A percentile compares a stretch with the other conserved stretches of the same genome.
Evolutionary conservation across 1,284 basidiomycete genomes (phyloP).

Genomic region (Boletus hoseneyae): DNA sequence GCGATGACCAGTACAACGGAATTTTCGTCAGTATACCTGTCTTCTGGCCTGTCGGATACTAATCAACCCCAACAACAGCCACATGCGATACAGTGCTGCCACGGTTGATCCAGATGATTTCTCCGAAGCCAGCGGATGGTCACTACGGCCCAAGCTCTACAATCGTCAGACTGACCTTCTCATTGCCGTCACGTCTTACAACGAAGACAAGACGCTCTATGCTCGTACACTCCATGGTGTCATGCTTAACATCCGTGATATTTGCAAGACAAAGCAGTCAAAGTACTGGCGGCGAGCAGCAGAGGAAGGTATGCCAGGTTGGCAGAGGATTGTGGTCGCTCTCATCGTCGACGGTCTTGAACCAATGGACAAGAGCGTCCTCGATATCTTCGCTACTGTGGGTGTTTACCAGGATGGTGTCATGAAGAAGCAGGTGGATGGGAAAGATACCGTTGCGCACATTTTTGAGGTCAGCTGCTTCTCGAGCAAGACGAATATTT

Average conservation of each 20-base stretch:
- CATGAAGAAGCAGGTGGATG: slow-evolving; percentile 94
- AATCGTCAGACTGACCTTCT: slow-evolving; percentile 90
- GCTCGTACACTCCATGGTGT: slow-evolving; percentile 91
- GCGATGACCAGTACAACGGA: slow-evolving; percentile 69
- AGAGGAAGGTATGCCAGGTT: slow-evolving; percentile 85
- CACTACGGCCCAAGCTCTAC: slow-evolving; percentile 81
- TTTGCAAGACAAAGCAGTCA: slow-evolving; percentile 94
- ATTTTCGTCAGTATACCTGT: slow-evolving; percentile 64
- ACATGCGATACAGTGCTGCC: slow-evolving; percentile 91
- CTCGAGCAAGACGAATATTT: slow-evolving; percentile 1
- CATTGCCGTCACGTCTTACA: slow-evolving; percentile 88
- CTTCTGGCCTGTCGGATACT: slow-evolving; percentile 2
- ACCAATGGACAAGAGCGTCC: slow-evolving; percentile 91
- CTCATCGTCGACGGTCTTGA: slow-evolving; percentile 94
- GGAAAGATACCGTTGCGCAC: slow-evolving; percentile 88
- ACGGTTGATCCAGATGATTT: slow-evolving; percentile 97
- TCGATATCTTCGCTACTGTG: slow-evolving; percentile 85
- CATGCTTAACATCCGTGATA: slow-evolving; percentile 98
- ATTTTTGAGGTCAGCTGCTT: slow-evolving; percentile 73
- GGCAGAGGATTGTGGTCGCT: slow-evolving; percentile 93
- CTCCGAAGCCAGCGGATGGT: slow-evolving; percentile 74
- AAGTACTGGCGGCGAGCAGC: slow-evolving; percentile 87
- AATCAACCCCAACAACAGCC: slow-evolving; percentile 40
- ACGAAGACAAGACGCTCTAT: slow-evolving; percentile 92
- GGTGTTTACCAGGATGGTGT: slow-evolving; percentile 93